Conservation (phyloP, 768 basidiomycete genomes). For the Lactifluus piperatus region DNA sequence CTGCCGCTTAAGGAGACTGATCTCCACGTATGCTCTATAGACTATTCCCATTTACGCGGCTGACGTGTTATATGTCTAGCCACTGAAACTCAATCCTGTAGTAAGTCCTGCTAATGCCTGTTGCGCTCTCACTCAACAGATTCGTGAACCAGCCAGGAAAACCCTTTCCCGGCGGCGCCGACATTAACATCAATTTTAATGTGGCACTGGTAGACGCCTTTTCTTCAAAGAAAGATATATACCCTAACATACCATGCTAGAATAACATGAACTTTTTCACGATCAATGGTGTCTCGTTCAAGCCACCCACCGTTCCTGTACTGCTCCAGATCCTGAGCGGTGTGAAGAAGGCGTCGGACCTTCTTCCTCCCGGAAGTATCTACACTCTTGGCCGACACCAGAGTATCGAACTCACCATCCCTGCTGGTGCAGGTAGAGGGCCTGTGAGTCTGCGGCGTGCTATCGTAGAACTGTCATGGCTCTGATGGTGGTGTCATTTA, state of each 20-base stretch:
- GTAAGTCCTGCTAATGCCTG: neutral
- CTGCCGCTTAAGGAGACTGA: conserved; percentile 4
- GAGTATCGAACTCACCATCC: conserved; percentile 35
- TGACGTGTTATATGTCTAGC: conserved; percentile 8
- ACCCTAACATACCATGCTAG: neutral
- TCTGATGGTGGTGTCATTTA: neutral
- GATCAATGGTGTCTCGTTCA: neutral
- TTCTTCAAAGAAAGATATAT: neutral
- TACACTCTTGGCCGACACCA: conserved; percentile 38
- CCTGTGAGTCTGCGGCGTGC: neutral
- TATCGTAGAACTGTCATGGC: neutral
- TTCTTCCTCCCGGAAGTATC: conserved; percentile 41
- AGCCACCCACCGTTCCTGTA: neutral
- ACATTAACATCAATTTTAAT: neutral
- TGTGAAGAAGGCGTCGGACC: conserved; percentile 34
- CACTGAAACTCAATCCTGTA: conserved; percentile 7
- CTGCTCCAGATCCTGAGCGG: conserved; percentile 10
- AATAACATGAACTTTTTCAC: neutral
- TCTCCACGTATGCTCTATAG: conserved; percentile 4
- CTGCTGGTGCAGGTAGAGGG: neutral
- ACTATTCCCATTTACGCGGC: neutral
- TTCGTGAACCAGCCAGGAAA: conserved; percentile 2
- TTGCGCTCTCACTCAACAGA: neutral
- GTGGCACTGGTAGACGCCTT: conserved; percentile 1
- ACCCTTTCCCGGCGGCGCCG: neutral